Base-by-base conservation (phyloP, 2,329 filamentous ascomycete species). In the Sporothrix pseudoabietina region DNA sequence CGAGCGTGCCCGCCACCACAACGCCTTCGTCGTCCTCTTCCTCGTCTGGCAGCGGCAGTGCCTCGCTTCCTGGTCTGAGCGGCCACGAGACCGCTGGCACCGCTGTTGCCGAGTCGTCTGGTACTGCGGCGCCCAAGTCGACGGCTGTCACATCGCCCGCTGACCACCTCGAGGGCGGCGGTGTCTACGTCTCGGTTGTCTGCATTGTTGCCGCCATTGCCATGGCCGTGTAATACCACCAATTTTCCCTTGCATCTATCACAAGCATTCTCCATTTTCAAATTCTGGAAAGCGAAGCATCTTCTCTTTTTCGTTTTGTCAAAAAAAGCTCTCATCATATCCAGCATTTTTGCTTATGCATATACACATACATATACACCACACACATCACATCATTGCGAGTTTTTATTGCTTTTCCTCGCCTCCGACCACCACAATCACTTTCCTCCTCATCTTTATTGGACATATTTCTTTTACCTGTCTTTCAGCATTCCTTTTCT, bases 11-110 rank as follows among this genome's bases (percentile, higher is more conserved):
- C 3, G 72, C 77, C 9, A 76, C 78, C 4, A 73, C 74, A 3
- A 75, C 77, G 7, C 68, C 78, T 9, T 63, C 75, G 8, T 26
- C 73, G 26, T 63, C 71, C 1, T 55, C 72, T 14, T 66, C 77
- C 1, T 55, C 72, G n/a, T 66, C 77, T 32, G 71, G 49, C 75
- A 12, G 26, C n/a, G 41, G 55, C 72, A 22, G 52, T 9, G 65
- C 73, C 70, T 44, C 72, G 77, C 7, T 76, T 69, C 77, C 79
- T 8, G 83, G 82, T 2, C 76, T 83, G 26, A 79, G 79, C 72
- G 82, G 82, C 41, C 80, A 83, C 71, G 80, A 82, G 72, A 81
- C 82, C 16, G 75, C 80, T 5, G 75, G 77, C 41, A 76, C 78
- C 30, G 78, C 77, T 30, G 76, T 76, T 47, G 74, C 78, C 30